These are phyloP conservation scores for Wallacemonas sp. DNA, from an alignment of 208 protist species.

Conservation along the genomic window DNA sequence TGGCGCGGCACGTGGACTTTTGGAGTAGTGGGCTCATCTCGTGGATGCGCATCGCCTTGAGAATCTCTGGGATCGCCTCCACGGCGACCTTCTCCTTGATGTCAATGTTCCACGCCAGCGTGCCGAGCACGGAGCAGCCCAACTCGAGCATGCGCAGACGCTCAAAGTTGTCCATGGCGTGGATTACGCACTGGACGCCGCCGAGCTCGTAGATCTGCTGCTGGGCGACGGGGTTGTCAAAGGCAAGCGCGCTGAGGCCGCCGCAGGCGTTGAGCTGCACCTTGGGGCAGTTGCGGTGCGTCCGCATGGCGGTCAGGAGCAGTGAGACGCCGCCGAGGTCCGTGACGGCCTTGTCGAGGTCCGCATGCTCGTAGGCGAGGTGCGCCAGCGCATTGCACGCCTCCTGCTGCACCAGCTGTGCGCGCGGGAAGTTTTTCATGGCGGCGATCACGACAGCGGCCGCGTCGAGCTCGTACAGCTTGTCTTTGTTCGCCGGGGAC, in stretches of 20 bases:
- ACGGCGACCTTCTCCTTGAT: conserved; percentile 88
- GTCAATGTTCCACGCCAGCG: conserved; percentile 91
- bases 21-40: conserved; percentile 81
- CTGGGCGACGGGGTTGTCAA: conserved; percentile 90
- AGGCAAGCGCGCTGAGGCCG: conserved; percentile 89
- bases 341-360: conserved; percentile 82
- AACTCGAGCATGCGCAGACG: conserved; percentile 89
- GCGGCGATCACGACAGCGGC: conserved; percentile 74
- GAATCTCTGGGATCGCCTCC: conserved; percentile 81
- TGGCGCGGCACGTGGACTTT: conserved; percentile 91
- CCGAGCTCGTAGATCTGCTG: conserved; percentile 89
- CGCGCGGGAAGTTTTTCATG: conserved; percentile 72
- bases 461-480: conserved; percentile 70
- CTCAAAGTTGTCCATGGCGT: conserved; percentile 89
- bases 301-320: conserved; percentile 78
- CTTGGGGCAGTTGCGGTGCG: conserved; percentile 71
- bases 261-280: conserved; percentile 91
- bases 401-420: conserved; percentile 88
- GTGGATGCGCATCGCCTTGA: conserved; percentile 84
- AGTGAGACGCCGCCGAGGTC: conserved; percentile 71
- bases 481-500: conserved; percentile 82
- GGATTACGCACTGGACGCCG: conserved; percentile 86
- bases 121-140: conserved; percentile 90
- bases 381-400: conserved; percentile 91
- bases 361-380: conserved; percentile 87